Evolutionary conservation across 2,329 filamentous ascomycete species (phyloP), one percentile per base, ranked within the genome.

Genomic region (Cercospora janseana): DNA sequence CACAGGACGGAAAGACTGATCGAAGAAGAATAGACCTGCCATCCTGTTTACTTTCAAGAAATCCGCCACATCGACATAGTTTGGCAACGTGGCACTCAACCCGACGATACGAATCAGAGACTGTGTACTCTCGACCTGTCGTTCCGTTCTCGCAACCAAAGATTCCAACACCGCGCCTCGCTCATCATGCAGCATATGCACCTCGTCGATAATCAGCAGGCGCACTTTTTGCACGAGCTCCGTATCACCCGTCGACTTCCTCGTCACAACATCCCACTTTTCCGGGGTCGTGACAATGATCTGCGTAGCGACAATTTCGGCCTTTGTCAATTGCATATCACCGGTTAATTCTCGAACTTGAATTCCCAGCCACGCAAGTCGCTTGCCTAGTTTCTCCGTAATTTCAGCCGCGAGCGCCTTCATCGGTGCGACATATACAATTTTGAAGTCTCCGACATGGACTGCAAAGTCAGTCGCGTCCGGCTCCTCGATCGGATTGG

Each of bases 161-260:
- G 92, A 96, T 67, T 99, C 93, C 21, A 99, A 79, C 0, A 98
- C 94, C 9, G 94, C 90, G 64, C 93, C 93, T 67, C 93, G 84
- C 69, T 97, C 93, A 67, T 98, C 93, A 64, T 98, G 94, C 62
- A 98, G 84, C 94, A 98, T 98, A 66, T 98, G 93, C 1, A 98
- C 93, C 72, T 98, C 93, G 69, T 98, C 93, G 56, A 98, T 97
- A 63, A 98, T 97, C 53, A 98, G 79, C 2, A 98, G 77, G 8
- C 92, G 83, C 18, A 98, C 93, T 68, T 98, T 98, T 63, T 98
- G 93, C 10, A 98, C 94, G 3, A 98, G 80, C 66, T 97, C 93
- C 0, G 93, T 97, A 66, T 98, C 93, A 12, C 94, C 93, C 1
- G 91, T 97, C 49, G 92, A 94, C 71, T 97, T 98, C 54, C 93